A percentile compares a stretch with the other conserved stretches of the same genome.
Conservation (phyloP, 2,329 filamentous ascomycete species). For the Phaeophleospora eucalypticola region DNA sequence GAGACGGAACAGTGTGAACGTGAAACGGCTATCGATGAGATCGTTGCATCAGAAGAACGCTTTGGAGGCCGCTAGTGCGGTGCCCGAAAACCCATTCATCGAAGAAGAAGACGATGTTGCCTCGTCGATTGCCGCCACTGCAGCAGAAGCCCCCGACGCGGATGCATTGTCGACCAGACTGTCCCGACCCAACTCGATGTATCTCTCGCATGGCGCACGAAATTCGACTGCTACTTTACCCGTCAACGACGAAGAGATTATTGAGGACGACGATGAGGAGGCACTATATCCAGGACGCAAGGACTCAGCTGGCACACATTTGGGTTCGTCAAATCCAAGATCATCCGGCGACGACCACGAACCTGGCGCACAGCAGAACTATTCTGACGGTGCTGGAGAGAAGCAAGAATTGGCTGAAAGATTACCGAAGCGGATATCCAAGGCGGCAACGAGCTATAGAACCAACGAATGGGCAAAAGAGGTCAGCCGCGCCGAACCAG, state of each 20-base stretch:
- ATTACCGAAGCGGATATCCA: slow-evolving; percentile 68
- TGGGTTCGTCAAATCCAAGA: neutral
- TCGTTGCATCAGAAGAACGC: slow-evolving; percentile 14
- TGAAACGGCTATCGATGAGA: slow-evolving; percentile 13
- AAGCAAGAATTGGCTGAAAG: slow-evolving; percentile 48
- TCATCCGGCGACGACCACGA: neutral
- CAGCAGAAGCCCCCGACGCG: slow-evolving; percentile 19
- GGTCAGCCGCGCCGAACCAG: slow-evolving; percentile 68
- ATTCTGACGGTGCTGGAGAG: neutral
- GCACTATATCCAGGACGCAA: slow-evolving; percentile 13
- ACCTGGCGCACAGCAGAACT: neutral
- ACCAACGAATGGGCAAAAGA: slow-evolving; percentile 98
- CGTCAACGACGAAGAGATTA: slow-evolving; percentile 6
- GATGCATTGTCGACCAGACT: slow-evolving; percentile 17
- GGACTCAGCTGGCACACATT: neutral
- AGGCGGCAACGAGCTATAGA: slow-evolving; percentile 74
- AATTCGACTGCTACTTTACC: neutral
- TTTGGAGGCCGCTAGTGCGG: slow-evolving; percentile 36
- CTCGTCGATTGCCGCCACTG: slow-evolving; percentile 22
- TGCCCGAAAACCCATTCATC: neutral
- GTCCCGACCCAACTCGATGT: slow-evolving; percentile 15
- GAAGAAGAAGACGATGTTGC: slow-evolving; percentile 18
- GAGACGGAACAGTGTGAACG: slow-evolving; percentile 6
- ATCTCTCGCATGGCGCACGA: slow-evolving; percentile 5
- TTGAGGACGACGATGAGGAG: slow-evolving; percentile 20